Evolutionary conservation across 441 rosid species (phyloP).

Genomic region (Euphorbia schlechtendalii): DNA sequence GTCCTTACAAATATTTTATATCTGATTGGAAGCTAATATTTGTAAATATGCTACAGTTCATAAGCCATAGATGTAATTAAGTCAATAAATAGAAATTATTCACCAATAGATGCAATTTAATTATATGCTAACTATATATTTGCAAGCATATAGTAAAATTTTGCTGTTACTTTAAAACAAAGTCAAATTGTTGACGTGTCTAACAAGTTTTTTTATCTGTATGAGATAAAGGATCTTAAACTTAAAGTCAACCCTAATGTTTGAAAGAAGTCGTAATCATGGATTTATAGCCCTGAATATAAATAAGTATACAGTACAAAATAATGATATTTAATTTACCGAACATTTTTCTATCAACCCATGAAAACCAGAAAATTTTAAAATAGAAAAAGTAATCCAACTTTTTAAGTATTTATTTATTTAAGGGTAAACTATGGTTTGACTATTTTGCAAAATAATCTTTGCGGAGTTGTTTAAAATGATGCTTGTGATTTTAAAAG

Average conservation of each 20-base stretch:
- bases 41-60: too few species aligned
- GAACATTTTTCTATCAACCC: background rate
- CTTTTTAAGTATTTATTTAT: too few species aligned
- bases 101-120: too few species aligned
- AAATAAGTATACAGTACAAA: background rate
- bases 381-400: background rate
- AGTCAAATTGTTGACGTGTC: background rate
- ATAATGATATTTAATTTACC: background rate
- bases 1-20: too few species aligned
- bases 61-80: too few species aligned
- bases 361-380: background rate
- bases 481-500: too few species aligned
- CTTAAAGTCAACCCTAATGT: slow-evolving; percentile 1
- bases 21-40: too few species aligned
- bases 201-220: background rate
- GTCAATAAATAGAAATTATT: background rate
- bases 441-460: too few species aligned
- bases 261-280: background rate
- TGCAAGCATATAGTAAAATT: background rate
- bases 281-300: background rate
- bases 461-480: too few species aligned
- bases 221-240: background rate
- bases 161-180: background rate
- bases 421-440: too few species aligned
- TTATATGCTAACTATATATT: too few species aligned